Percentiles rank a stretch among this genome's conserved stretches.
Conservation (phyloP, 164 flowering plant genomes). For the Stephania cephalantha region DNA sequence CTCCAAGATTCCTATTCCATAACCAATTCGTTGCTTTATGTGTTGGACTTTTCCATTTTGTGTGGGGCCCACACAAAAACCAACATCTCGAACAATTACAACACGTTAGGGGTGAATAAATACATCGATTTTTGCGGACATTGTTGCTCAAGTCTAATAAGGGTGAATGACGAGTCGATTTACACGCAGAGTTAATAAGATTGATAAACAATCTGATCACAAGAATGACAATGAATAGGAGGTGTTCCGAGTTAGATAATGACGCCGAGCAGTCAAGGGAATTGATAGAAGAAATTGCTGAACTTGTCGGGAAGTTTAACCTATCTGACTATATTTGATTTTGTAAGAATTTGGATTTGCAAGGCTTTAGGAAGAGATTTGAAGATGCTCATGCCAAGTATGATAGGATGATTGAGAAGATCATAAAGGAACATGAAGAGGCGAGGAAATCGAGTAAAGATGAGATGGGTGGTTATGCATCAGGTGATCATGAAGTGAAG, state of each 20-base stretch:
- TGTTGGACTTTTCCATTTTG: too few species aligned
- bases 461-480: conserved; percentile 1
- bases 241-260: conserved; percentile 27
- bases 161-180: conserved; percentile 21
- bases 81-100: conserved; percentile 18
- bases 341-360: conserved; percentile 37
- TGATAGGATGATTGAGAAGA: conserved; percentile 42
- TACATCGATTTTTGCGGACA: conserved; percentile 16
- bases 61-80: too few species aligned
- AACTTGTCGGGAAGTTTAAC: conserved; percentile 41
- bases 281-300: conserved; percentile 30
- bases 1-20: too few species aligned
- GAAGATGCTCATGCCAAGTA: conserved; percentile 26
- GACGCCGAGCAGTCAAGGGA: conserved; percentile 28
- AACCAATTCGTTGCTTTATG: too few species aligned
- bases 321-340: conserved; percentile 43
- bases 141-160: conserved; percentile 13
- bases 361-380: conserved; percentile 35
- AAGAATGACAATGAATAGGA: conserved; percentile 35
- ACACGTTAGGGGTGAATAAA: conserved; percentile 28
- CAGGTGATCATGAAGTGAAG: conserved; percentile 15
- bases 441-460: conserved; percentile 11
- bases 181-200: conserved; percentile 31
- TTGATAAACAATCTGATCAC: conserved; percentile 43
- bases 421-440: conserved; percentile 32